A percentile compares a stretch with the other conserved stretches of the same genome.
Conservation (phyloP, 441 rosid species). For the Euphorbia schlechtendalii region DNA sequence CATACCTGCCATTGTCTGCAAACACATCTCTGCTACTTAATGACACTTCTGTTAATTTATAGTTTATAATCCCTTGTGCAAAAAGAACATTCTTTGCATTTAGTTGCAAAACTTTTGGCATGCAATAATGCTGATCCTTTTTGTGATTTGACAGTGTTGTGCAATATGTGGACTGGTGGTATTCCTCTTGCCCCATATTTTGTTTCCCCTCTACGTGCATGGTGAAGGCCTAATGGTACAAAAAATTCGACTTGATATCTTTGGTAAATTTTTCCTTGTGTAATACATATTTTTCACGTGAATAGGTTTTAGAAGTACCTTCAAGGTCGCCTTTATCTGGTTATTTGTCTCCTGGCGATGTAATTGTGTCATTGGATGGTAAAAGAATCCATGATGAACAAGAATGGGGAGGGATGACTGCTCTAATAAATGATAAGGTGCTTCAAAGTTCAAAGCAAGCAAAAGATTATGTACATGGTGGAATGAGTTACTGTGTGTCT, state of each 20-base stretch:
- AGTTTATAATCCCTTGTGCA: too few relatives aligned
- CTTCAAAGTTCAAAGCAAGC: conserved; percentile 34
- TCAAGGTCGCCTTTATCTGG: conserved; percentile 56
- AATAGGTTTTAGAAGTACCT: conserved; percentile 68
- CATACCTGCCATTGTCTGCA: neutral
- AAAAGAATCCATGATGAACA: conserved; percentile 35
- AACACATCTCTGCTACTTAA: neutral
- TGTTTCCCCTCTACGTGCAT: conserved; percentile 54
- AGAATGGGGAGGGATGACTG: conserved; percentile 55
- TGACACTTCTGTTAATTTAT: neutral
- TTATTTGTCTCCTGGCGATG: conserved; percentile 70
- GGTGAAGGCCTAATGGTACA: conserved; percentile 55
- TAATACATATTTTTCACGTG: conserved; percentile 12
- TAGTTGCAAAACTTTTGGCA: neutral
- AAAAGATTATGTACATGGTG: conserved; percentile 23
- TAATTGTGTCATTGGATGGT: conserved; percentile 64
- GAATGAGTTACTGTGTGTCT: conserved; percentile 73
- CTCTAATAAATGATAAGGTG: conserved; percentile 35
- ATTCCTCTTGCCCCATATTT: conserved; percentile 49
- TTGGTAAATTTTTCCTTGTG: neutral
- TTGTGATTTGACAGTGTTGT: conserved; percentile 39
- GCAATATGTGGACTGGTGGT: conserved; percentile 52
- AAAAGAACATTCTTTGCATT: neutral
- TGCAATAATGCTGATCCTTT: neutral
- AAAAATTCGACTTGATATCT: neutral